Evolutionary conservation across 441 rosid genomes (phyloP), one percentile per base, ranked within the genome.

Genomic region (Raphanus hybrid): DNA sequence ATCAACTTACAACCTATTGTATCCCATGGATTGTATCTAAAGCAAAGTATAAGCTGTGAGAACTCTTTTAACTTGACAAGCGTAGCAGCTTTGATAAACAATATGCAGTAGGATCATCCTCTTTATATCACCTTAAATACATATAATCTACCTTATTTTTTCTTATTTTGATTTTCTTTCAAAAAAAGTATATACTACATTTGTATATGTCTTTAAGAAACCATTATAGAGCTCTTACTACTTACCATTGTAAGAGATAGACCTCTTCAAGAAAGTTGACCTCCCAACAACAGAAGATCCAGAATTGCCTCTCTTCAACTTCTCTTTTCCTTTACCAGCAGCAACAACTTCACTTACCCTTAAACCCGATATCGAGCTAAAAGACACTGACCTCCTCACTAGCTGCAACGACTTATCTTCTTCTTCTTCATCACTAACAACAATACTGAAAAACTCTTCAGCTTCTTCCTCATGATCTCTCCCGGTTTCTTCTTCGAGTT

Each of bases 311-410:
- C 73, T 78, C 74, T 67, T 78, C 29, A 16, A 20, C 59, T 72
- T 72, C 50, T 78, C 77, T 45, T 73, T 78, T 54, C 27, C 81
- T 78, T 59, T 71, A 71, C 76, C 80, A 14, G 20, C 41, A 57
- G n/a, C 52, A 45, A 23, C 50, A 63, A 15, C 60, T 63, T 70
- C 50, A 57, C 81, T 78, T 60, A 67, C 69, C 50, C 72, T 66
- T 69, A 62, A 50, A 69, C 66, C 43, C 65, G 72, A 69, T 14
- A 64, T 54, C 7, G 80, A 78, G 52, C 63, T 45, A 52, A 78
- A 78, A 4, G 81, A 78, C 74, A 78, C 39, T 18, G 81, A 67
- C 69, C 81, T 23, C 68, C 81, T 78, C 61, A 78, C 78, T 62
- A 70, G 35, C 45, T 78, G 34, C 14, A 7, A 48, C 57, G 5